Conservation (phyloP, 106 monocot species). For the Xerophyta viscosa region DNA sequence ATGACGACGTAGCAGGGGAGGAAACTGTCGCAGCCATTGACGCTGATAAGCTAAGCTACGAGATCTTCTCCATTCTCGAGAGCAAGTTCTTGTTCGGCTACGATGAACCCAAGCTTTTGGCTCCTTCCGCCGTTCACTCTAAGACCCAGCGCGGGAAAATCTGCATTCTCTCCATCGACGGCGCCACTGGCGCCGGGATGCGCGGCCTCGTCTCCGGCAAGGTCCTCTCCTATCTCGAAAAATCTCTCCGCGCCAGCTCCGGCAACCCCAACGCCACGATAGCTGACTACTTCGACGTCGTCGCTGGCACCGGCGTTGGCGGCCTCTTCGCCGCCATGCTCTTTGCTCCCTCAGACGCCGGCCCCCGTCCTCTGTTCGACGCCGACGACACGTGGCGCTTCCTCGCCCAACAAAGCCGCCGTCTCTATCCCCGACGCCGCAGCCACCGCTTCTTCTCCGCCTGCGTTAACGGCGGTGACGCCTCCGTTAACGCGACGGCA, state of each 20-base stretch:
- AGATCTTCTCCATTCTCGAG: slow-evolving; percentile 93
- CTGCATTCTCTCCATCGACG: slow-evolving; percentile 61
- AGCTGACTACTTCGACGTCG: slow-evolving; percentile 60
- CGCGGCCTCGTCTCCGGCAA: slow-evolving; percentile 44
- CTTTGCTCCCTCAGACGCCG: slow-evolving; percentile 24
- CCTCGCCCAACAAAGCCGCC: slow-evolving; percentile 30
- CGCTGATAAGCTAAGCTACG: slow-evolving; percentile 89
- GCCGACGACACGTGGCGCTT: slow-evolving; percentile 55
- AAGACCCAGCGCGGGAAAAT: slow-evolving; percentile 58
- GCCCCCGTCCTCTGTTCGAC: slow-evolving; percentile 18
- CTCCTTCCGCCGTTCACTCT: slow-evolving; percentile 4
- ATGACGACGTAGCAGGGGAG: no score
- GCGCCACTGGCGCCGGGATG: slow-evolving; percentile 56
- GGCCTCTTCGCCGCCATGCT: slow-evolving; percentile 68
- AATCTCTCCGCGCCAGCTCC: slow-evolving; percentile 30
- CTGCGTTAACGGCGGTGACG: slow-evolving; percentile 30
- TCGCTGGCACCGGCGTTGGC: slow-evolving; percentile 60
- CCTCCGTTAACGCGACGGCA: slow-evolving; percentile 15
- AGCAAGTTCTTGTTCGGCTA: slow-evolving; percentile 87
- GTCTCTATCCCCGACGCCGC: slow-evolving; percentile 3
- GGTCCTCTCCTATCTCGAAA: slow-evolving; percentile 46
- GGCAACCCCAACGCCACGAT: slow-evolving; percentile 43
- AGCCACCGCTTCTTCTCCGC: slow-evolving; percentile 1
- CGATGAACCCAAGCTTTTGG: slow-evolving; percentile 25
- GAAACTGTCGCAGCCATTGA: no score